A percentile compares a stretch with the other conserved stretches of the same genome.
Conservation (phyloP, 2,329 filamentous ascomycete species). For the Apiospora phragmitis region DNA sequence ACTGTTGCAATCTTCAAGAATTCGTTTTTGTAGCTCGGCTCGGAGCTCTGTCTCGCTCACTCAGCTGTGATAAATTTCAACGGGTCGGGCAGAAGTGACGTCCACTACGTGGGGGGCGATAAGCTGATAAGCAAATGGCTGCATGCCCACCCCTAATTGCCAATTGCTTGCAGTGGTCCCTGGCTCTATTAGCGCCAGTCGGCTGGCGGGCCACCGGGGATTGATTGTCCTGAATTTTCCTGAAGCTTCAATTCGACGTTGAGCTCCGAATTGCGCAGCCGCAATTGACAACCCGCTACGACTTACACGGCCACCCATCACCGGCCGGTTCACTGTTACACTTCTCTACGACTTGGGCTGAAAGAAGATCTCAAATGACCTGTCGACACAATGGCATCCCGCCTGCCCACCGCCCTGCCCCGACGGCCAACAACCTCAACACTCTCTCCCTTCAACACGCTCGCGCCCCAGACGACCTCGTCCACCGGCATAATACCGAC, state of each 20-base stretch:
- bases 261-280: conserved; percentile 1
- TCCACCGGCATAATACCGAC: conserved; percentile 18
- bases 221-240: neutral
- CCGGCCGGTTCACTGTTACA: neutral
- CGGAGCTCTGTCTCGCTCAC: neutral
- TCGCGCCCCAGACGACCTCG: conserved; percentile 25
- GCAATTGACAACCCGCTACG: neutral
- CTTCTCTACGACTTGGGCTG: neutral
- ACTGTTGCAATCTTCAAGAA: neutral
- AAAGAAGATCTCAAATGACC: neutral
- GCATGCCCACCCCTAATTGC: neutral
- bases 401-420: conserved; percentile 11
- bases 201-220: neutral
- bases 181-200: neutral
- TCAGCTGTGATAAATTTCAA: neutral
- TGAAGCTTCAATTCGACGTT: neutral
- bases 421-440: conserved; percentile 13
- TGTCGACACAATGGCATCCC: conserved; percentile 13
- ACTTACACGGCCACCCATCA: neutral
- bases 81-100: neutral
- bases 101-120: neutral
- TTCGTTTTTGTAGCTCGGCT: neutral
- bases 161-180: neutral
- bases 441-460: conserved; percentile 20
- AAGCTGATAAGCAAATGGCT: neutral